A percentile compares a stretch with the other conserved stretches of the same genome.
These are phyloP conservation scores for Marasmius oreades DNA, from an alignment of 1,284 basidiomycete species.

Conservation along the genomic window DNA sequence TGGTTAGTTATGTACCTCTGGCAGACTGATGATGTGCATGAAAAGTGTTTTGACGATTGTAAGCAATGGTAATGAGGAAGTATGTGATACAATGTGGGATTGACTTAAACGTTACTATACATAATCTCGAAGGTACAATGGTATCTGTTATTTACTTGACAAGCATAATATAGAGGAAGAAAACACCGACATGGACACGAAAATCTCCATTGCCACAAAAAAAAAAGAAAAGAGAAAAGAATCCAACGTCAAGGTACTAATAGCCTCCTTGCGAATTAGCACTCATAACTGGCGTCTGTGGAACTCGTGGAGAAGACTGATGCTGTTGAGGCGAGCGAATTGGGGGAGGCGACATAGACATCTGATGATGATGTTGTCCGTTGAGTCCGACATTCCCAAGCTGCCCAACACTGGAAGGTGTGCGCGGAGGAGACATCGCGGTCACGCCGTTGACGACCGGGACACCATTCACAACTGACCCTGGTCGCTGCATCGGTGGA, in stretches of 20 bases:
- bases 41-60: not conserved
- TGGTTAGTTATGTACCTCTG: too few relatives aligned
- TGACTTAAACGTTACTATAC: not conserved
- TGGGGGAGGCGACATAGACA: not conserved
- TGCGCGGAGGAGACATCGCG: slow-evolving; percentile 46
- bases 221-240: not conserved
- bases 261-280: slow-evolving; percentile 1
- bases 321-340: not conserved
- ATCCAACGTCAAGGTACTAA: not conserved
- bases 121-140: not conserved
- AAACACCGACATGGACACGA: not conserved
- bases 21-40: too few relatives aligned
- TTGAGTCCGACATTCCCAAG: not conserved
- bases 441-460: slow-evolving; percentile 22
- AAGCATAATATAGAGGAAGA: not conserved
- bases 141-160: not conserved
- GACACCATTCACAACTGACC: slow-evolving; percentile 27
- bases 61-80: not conserved
- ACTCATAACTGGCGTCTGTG: slow-evolving; percentile 48
- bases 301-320: not conserved
- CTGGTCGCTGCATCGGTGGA: slow-evolving; percentile 21
- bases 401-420: not conserved
- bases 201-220: not conserved
- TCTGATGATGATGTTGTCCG: not conserved
- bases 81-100: not conserved